phyloP scores from a whole-genome alignment of 768 basidiomycete genomes.

The Pulveroboletus sp. region DNA sequence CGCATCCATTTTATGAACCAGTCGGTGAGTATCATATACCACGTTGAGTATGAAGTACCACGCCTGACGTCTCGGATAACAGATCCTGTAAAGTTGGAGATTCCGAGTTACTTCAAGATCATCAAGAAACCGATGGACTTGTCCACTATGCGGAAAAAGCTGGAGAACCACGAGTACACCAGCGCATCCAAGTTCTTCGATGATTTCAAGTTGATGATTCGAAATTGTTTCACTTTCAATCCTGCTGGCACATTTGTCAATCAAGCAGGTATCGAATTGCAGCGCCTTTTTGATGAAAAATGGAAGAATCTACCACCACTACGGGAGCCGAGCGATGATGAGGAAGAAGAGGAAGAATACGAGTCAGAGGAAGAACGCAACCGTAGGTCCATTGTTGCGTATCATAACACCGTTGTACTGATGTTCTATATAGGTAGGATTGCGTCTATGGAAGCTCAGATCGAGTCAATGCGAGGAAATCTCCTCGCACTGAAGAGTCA shows the following conservation, averaged over 20 bases:
- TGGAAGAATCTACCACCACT: conserved; percentile 76
- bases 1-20: conserved; percentile 88
- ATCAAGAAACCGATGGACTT: conserved; percentile 97
- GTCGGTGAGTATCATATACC: conserved; percentile 65
- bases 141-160: conserved; percentile 79
- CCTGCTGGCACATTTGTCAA: conserved; percentile 85
- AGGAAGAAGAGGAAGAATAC: conserved; percentile 60
- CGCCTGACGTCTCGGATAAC: background rate
- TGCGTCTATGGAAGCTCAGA: conserved; percentile 74
- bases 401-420: conserved; percentile 3
- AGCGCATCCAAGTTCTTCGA: conserved; percentile 79
- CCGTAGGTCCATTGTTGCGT: conserved; percentile 42
- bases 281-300: conserved; percentile 87
- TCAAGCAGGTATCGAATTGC: conserved; percentile 79
- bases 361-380: conserved; percentile 65
- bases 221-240: conserved; percentile 92
- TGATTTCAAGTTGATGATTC: conserved; percentile 93
- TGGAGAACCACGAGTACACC: conserved; percentile 72
- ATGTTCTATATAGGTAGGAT: conserved; percentile 54
- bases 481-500: conserved; percentile 58
- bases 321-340: conserved; percentile 51
- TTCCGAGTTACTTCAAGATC: conserved; percentile 83
- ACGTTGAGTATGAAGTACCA: background rate
- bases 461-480: conserved; percentile 70
- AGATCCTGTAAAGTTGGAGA: conserved; percentile 76